Evolutionary conservation across 495 filamentous ascomycete genomes (phyloP).

Genomic region (Filosporella fistucella): DNA sequence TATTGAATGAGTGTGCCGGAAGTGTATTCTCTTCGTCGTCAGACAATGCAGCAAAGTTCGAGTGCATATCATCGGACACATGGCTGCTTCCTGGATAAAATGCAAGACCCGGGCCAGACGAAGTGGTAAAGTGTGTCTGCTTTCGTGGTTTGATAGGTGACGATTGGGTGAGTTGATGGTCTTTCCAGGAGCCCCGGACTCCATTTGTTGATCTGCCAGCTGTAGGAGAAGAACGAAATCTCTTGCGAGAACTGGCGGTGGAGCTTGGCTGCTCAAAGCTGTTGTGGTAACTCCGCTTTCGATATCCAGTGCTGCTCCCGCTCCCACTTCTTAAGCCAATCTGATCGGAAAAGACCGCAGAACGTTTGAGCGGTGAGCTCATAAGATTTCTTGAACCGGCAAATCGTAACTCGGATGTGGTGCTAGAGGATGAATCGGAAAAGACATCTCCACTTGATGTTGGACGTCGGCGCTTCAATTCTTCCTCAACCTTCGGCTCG

Average conservation of each 20-base stretch:
- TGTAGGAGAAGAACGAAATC: constrained; percentile 64
- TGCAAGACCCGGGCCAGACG: constrained; percentile 56
- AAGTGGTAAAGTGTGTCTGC: constrained; percentile 58
- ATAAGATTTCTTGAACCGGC: constrained; percentile 38
- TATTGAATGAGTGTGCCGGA: constrained; percentile 71
- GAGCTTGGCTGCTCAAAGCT: constrained; percentile 34
- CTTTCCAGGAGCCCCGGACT: constrained; percentile 66
- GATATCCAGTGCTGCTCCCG: constrained; percentile 45
- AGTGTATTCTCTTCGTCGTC: constrained; percentile 80
- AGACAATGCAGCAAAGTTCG: constrained; percentile 54
- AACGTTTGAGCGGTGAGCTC: constrained; percentile 61
- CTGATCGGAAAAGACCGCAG: constrained; percentile 65
- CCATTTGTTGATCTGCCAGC: constrained; percentile 50
- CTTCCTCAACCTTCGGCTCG: constrained; percentile 69
- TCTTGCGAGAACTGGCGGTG: constrained; percentile 50
- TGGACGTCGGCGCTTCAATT: constrained; percentile 60
- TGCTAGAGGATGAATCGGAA: constrained; percentile 75
- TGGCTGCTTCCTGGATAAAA: constrained; percentile 71
- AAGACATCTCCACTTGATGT: constrained; percentile 57
- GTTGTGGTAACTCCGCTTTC: constrained; percentile 52
- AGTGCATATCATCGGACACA: constrained; percentile 49
- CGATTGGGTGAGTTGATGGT: constrained; percentile 71
- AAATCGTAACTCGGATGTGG: constrained; percentile 50
- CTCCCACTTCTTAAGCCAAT: constrained; percentile 36
- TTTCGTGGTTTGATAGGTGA: constrained; percentile 69